Base-by-base conservation (phyloP, 2,329 filamentous ascomycete species). In the Colletotrichum sp. region DNA sequence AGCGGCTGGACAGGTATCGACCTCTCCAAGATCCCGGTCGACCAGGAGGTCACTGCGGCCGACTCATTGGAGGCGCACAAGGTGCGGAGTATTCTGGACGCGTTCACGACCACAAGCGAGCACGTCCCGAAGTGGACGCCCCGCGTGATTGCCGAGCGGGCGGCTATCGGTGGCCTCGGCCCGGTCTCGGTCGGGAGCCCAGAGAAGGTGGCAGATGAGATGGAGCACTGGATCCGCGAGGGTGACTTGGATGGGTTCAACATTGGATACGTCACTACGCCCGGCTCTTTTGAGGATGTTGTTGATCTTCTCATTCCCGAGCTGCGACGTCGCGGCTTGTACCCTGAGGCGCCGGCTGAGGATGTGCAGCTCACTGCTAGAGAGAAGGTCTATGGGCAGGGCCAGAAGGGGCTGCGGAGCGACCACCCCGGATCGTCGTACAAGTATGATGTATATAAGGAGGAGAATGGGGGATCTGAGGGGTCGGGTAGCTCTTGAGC, bases 341-440 rank as follows among this genome's bases (percentile, higher is more conserved):
- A 85, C 55, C 80, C 80, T 1, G 81, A 86, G 55, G 64, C 62
- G 4, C 79, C 81, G 0, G 77, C 78, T 4, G 76, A 76, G 5
- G 84, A 86, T 32, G 83, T 85, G 18, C 78, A 80, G n/a, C 77
- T 89, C 30, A 91, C 90, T 4, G 88, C 88, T 1, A 84, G 91
- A 21, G 92, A 94, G 83, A 93, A 90, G 83, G 84, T 93, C 0
- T 93, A 93, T 81, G 91, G 92, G 0, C 86, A 85, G 76, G 92
- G 92, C 0, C 92, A 93, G 81, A 87, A 82, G 7, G 85, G 87
- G 16, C 80, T 94, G 75, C 85, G 91, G 49, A 85, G 85, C 77
- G 92, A 94, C 81, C 92, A 94, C 81, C 80, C 85, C 0, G 92
- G 92, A 1, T 90, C 88, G 66, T 82, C 79, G 77, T 94, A 93